phyloP scores from a whole-genome alignment of 495 filamentous ascomycete genomes.

The Penicillium longicatenatum region DNA sequence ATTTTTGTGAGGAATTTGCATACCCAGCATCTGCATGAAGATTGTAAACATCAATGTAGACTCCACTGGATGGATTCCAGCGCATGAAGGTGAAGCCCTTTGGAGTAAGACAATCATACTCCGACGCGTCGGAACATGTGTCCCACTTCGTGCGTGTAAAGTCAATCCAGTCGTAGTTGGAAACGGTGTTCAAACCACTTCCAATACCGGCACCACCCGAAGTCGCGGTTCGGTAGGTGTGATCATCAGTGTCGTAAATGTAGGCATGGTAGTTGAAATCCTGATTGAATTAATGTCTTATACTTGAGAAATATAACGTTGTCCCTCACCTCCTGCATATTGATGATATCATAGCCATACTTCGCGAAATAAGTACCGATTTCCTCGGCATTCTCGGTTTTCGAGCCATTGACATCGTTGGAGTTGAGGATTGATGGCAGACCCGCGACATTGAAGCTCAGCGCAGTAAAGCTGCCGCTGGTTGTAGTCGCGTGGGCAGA shows the following conservation, averaged over 20 bases:
- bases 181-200: slow-evolving; percentile 61
- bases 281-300: slow-evolving; percentile 14
- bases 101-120: slow-evolving; percentile 61
- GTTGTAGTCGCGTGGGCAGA: slow-evolving; percentile 15
- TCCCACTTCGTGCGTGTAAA: slow-evolving; percentile 60
- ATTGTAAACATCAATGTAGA: slow-evolving; percentile 63
- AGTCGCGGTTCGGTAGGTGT: slow-evolving; percentile 60
- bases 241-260: slow-evolving; percentile 56
- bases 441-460: slow-evolving; percentile 64
- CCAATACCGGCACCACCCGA: slow-evolving; percentile 63
- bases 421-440: slow-evolving; percentile 53
- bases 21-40: slow-evolving; percentile 63
- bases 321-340: slow-evolving; percentile 57
- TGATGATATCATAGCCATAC: slow-evolving; percentile 58
- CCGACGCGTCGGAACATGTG: slow-evolving; percentile 54
- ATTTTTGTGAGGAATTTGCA: neutral
- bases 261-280: slow-evolving; percentile 67
- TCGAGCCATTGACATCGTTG: slow-evolving; percentile 57
- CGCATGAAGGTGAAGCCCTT: slow-evolving; percentile 68
- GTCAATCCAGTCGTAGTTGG: slow-evolving; percentile 55
- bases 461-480: slow-evolving; percentile 47
- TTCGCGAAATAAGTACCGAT: slow-evolving; percentile 52
- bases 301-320: neutral
- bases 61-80: slow-evolving; percentile 41
- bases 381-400: slow-evolving; percentile 47